Evolutionary conservation across 2,329 filamentous ascomycete species (phyloP), one percentile per base, ranked within the genome.

Genomic region (Claviceps fusiformis): DNA sequence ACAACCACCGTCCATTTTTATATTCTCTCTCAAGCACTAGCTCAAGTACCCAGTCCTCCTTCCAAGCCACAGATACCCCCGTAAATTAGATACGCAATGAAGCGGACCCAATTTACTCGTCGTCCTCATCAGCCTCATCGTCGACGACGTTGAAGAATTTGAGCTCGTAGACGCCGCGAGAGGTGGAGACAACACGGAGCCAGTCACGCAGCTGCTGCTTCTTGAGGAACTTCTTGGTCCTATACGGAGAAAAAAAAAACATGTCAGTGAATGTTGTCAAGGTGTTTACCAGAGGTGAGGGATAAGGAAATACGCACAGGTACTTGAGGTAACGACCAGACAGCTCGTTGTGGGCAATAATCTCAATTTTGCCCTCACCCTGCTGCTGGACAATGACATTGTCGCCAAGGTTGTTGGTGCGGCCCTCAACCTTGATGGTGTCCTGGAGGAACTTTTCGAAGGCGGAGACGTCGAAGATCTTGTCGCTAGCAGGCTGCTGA

Each of bases 171-270:
- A 96, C 91, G 73, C 93, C 92, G 81, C 92, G 92, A 75, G 87
- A 90, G 73, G 92, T 97, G 67, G 90, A 95, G 71, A 98, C 93
- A 68, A 98, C 92, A 70, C 93, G 91, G 72, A 98, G 88, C 93
- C 93, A 98, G 83, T 98, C 93, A 80, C 93, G 89, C 74, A 98
- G 89, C 85, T 97, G 92, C 83, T 96, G 89, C 89, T 98, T 98
- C 90, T 98, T 98, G 77, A 98, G 87, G 87, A 95, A 98, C 85
- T 98, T 98, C 89, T 98, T 98, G 75, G 93, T 98, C 74, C 89
- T 95, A 59, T 19, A 19, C 10, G 24, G 17, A 37, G 10, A 37
- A 7, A 49, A 45, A 5, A 39, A n/a, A 27, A 29, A 19, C 11
- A 17, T 11, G 43, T 55, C 33, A 47, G 44, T 29, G 15, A 29